Evolutionary conservation across 805 yeast species (phyloP), one percentile per base, ranked within the genome.

Genomic region (Priceomyces carsonii): DNA sequence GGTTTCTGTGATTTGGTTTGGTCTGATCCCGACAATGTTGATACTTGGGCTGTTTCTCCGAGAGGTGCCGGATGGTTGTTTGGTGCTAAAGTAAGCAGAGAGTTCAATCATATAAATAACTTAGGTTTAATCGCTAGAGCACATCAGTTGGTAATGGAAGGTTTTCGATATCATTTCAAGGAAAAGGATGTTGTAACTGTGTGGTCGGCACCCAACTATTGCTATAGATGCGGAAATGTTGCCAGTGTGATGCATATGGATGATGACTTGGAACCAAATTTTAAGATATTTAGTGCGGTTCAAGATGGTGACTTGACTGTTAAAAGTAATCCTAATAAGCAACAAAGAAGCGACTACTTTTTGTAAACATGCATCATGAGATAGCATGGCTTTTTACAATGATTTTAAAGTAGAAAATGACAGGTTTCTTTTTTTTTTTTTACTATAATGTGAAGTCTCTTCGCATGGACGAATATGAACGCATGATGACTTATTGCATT

Each of bases 21-120:
- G 99, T 83, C 95, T 14, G 99, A 91, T 56, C 99, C 99, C 1
- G 98, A 91, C 59, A 90, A 90, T 53, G 96, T 90, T 28, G 96
- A 88, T 50, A 87, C 96, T 8, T 91, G 99, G 99, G 96, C 95
- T 15, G 96, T 93, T 14, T 83, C 95, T 18, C 96, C 97, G 20
- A 77, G 99, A 55, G 99, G 99, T 43, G 99, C 99, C 0, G 99
- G 99, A 8, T 91, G 98, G 98, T 66, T 91, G 35, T 91, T 91
- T 59, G 99, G 99, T 16, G 78, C 89, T 29, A 84, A 85, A 58
- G 97, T 93, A 16, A 93, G 96, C 12, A 69, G 96, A 39, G 98
- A 93, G 61, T 93, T 93, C 66, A 93, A 91, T 64, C 95, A 93
- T 61, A 95, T 91, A 36, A 91, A 93, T 59, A 89, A 89, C 45